Percentiles rank a stretch among this genome's conserved stretches.
phyloP scores from a whole-genome alignment of 2,329 filamentous ascomycete species.

The Nigrograna mackinnonii region DNA sequence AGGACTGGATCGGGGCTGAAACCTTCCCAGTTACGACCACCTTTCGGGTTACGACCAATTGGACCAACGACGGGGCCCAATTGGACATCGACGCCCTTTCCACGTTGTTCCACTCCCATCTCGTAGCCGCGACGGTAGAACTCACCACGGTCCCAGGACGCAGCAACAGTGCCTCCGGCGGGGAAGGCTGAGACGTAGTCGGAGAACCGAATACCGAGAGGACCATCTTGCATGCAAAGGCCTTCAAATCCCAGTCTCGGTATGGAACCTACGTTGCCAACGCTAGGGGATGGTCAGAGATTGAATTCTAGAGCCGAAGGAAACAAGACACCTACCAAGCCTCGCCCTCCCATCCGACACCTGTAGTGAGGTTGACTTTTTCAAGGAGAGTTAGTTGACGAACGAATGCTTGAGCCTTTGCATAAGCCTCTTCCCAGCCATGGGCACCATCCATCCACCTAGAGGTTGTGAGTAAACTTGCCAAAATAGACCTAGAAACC shows the following conservation, averaged over 20 bases:
- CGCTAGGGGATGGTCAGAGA: constrained; percentile 46
- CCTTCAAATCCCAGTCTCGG: constrained; percentile 71
- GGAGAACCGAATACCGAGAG: constrained; percentile 74
- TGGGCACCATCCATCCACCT: constrained; percentile 76
- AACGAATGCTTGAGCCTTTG: constrained; percentile 77
- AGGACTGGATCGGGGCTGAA: constrained; percentile 76
- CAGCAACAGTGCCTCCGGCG: constrained; percentile 76
- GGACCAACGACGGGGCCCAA: constrained; percentile 79
- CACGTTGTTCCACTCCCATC: constrained; percentile 76
- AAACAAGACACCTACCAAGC: constrained; percentile 20
- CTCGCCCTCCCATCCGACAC: constrained; percentile 68
- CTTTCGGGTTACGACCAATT: constrained; percentile 68
- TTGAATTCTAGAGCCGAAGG: background rate
- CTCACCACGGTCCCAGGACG: constrained; percentile 77
- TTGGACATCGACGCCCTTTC: constrained; percentile 74
- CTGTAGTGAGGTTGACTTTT: constrained; percentile 95
- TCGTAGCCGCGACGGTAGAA: constrained; percentile 70
- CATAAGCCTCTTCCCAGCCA: constrained; percentile 74
- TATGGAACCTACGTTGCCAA: constrained; percentile 73
- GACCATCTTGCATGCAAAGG: constrained; percentile 86
- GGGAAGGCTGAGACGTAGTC: constrained; percentile 85
- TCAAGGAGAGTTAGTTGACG: constrained; percentile 80
- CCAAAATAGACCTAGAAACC: background rate
- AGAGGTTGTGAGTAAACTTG: constrained; percentile 8
- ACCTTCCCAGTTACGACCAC: constrained; percentile 72